Evolutionary conservation across 1,139 yeast genomes (phyloP).

Genomic region (Candida pseudoviswanathii): DNA sequence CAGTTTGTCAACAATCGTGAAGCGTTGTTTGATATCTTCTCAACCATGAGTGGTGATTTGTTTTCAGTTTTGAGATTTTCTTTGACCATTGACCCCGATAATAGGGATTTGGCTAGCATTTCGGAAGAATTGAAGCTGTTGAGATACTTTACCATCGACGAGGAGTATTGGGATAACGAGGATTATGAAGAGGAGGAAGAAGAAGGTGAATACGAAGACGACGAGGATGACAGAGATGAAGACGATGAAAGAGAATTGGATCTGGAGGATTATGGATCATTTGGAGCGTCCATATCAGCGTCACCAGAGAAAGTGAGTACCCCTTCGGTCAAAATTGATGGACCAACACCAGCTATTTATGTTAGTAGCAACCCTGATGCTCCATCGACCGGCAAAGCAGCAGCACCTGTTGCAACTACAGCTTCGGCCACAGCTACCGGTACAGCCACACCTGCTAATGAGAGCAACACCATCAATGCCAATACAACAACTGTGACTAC

Average conservation of each 20-base stretch:
- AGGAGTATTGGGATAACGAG: conserved; percentile 57
- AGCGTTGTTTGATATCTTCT: conserved; percentile 88
- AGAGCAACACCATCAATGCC: not conserved
- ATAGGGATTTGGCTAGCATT: conserved; percentile 68
- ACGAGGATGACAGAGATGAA: conserved; percentile 18
- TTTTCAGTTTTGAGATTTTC: conserved; percentile 79
- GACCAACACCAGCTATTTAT: not conserved
- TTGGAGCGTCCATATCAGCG: conserved; percentile 4
- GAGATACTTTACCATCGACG: conserved; percentile 81
- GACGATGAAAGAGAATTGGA: conserved; percentile 14
- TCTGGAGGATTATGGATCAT: conserved; percentile 19
- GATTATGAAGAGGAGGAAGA: conserved; percentile 44
- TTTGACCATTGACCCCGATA: conserved; percentile 83
- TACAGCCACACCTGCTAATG: conserved; percentile 4
- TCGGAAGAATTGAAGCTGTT: conserved; percentile 60
- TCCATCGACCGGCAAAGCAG: not conserved
- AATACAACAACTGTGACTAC: conserved; percentile 4
- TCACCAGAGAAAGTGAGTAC: conserved; percentile 7
- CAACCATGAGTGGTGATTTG: conserved; percentile 84
- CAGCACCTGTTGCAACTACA: not conserved
- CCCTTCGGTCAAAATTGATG: not conserved
- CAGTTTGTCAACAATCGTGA: conserved; percentile 89
- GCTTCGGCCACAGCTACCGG: not conserved
- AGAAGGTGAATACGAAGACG: conserved; percentile 19
- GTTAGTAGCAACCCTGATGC: not conserved